Evolutionary conservation across 768 basidiomycete species (phyloP).

Genomic region (Cystobasidium ongulense): DNA sequence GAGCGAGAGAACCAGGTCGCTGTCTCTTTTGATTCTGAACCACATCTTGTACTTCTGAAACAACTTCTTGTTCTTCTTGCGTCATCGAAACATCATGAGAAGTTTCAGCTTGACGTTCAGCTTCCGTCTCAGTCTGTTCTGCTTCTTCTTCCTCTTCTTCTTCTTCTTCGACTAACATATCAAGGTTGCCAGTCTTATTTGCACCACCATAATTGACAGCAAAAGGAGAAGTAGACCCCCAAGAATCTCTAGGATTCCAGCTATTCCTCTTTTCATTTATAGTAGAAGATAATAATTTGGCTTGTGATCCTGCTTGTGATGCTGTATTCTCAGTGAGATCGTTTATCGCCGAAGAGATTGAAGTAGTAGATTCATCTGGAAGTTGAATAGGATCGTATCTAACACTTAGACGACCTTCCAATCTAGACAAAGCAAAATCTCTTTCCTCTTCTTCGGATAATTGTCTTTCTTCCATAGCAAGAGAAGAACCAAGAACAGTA

Average conservation of each 20-base stretch:
- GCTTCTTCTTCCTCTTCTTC: conserved; percentile 47
- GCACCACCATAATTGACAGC: neutral
- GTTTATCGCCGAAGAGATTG: conserved; percentile 7
- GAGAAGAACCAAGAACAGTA: neutral
- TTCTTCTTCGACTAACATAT: conserved; percentile 71
- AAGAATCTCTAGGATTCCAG: conserved; percentile 15
- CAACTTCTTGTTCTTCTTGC: neutral
- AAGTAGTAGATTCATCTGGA: conserved; percentile 28
- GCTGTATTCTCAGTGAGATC: neutral
- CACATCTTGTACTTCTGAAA: neutral
- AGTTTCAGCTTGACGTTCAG: neutral
- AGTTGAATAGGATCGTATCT: conserved; percentile 45
- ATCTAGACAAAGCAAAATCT: conserved; percentile 70
- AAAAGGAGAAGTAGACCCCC: conserved; percentile 26
- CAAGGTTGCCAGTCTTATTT: conserved; percentile 31
- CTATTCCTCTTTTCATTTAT: neutral
- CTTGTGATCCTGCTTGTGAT: neutral
- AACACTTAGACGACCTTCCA: conserved; percentile 64
- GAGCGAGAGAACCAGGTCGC: neutral
- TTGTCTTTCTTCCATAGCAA: conserved; percentile 55
- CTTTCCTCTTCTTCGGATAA: conserved; percentile 61
- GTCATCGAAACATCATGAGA: neutral
- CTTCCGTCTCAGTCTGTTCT: neutral
- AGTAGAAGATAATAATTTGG: neutral
- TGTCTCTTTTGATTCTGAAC: neutral